Evolutionary conservation across 257 asterid genomes (phyloP), one percentile per base, ranked within the genome.

Genomic region (Pogostemon cablin): DNA sequence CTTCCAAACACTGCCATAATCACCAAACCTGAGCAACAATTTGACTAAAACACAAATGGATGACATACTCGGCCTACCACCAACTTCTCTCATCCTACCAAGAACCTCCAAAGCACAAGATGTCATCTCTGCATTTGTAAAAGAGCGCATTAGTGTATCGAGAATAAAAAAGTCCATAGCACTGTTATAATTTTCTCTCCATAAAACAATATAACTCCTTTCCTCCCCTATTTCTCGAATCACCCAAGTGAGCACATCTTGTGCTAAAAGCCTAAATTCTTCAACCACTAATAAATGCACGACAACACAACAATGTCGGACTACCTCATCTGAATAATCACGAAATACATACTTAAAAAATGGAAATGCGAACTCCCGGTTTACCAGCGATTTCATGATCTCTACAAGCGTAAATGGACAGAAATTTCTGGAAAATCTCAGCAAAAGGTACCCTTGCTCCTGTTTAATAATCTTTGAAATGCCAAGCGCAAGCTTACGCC

Each of bases 101-200:
- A 83, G 72, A 77, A 91, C 84, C 79, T 86, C 90, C 80, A 86
- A 56, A 47, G 96, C 96, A 68, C 73, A 74, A 38, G 74, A 71
- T 71, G 80, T 59, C 96, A 90, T 89, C 74, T 77, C 92, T 3
- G 85, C 91, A 34, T 85, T 81, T 46, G 95, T 68, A 79, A 91
- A 93, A 1, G 96, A 82, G 59, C 96, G 86, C 96, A 91, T 87
- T 41, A 93, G 81, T 0, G 96, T 69, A 86, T 93, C 90, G 39
- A 93, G 91, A 75, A 91, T 81, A 0, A 79, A 83, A 71, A 85
- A 86, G 66, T 86, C 90, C 7, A 78, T 62, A 38, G 76, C 80
- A 58, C 67, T 77, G 70, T 69, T 77, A 49, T 25, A 60, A 50
- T 79, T 74, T 65, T 81, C 85, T 59, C 77, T 63, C 97, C 95